These are phyloP conservation scores for Tephrocybe sp. DNA, from an alignment of 768 basidiomycete genomes.

Conservation along the genomic window DNA sequence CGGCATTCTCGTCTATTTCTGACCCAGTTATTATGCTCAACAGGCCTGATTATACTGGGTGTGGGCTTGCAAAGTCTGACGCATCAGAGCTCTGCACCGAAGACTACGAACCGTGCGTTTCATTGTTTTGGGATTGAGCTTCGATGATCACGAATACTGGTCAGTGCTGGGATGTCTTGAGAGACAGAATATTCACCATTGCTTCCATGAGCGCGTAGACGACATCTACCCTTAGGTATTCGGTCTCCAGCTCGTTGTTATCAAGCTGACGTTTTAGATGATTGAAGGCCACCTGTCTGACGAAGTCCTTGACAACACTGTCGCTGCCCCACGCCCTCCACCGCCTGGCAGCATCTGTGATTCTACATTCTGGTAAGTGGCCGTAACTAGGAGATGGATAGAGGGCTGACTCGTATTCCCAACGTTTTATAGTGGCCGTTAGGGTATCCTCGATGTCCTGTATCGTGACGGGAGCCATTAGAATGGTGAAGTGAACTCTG, in stretches of 20 bases:
- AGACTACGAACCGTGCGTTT: constrained; percentile 18
- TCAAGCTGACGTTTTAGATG: constrained; percentile 16
- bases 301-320: constrained; percentile 15
- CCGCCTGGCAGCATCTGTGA: constrained; percentile 16
- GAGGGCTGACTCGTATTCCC: constrained; percentile 16
- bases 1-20: neutral
- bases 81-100: constrained; percentile 20
- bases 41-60: neutral
- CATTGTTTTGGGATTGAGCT: constrained; percentile 18
- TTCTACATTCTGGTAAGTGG: constrained; percentile 5
- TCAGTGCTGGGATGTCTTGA: neutral
- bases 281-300: constrained; percentile 18
- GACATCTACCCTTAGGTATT: constrained; percentile 15
- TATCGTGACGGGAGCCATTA: constrained; percentile 14
- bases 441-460: constrained; percentile 17
- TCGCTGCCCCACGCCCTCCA: constrained; percentile 16
- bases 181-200: constrained; percentile 7
- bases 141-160: neutral
- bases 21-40: neutral
- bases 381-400: neutral
- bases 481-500: neutral
- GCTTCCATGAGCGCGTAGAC: constrained; percentile 17
- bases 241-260: constrained; percentile 11
- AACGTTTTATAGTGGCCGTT: constrained; percentile 11
- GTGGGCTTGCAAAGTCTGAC: constrained; percentile 11